Conservation (phyloP, 2,329 filamentous ascomycete species). For the Apiospora kogelbergensis region DNA sequence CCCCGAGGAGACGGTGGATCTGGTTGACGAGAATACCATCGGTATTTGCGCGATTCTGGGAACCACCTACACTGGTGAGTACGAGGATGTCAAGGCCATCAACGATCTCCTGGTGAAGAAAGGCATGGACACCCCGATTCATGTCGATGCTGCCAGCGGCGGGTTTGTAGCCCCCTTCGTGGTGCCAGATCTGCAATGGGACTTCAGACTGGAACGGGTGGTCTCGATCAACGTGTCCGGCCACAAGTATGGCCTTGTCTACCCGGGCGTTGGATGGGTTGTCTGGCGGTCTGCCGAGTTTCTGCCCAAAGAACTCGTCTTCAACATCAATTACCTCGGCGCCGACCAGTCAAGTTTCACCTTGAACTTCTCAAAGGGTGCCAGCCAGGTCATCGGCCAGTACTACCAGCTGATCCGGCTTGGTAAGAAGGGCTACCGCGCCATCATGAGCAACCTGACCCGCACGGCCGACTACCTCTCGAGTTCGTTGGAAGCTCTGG, state of each 20-base stretch:
- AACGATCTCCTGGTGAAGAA: conserved; percentile 81
- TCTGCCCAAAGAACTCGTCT: conserved; percentile 88
- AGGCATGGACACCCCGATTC: conserved; percentile 79
- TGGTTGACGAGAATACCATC: conserved; percentile 73
- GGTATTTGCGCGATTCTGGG: conserved; percentile 91
- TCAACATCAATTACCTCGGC: conserved; percentile 99
- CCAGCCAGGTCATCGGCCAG: conserved; percentile 91
- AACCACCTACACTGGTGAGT: conserved; percentile 93
- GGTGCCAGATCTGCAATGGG: conserved; percentile 80
- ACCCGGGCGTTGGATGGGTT: conserved; percentile 93
- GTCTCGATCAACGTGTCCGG: conserved; percentile 93
- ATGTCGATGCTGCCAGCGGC: conserved; percentile 89
- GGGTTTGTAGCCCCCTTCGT: conserved; percentile 94
- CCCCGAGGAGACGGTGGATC: conserved; percentile 57
- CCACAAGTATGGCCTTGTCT: conserved; percentile 78
- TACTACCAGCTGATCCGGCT: conserved; percentile 97
- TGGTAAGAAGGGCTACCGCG: conserved; percentile 86
- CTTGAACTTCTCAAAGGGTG: conserved; percentile 95
- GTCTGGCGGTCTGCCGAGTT: conserved; percentile 83
- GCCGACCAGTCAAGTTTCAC: conserved; percentile 95
- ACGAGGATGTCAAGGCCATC: conserved; percentile 89
- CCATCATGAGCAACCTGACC: conserved; percentile 93
- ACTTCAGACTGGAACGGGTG: conserved; percentile 86
- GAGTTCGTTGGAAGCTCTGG: conserved; percentile 68
- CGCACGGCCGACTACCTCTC: conserved; percentile 86